Base-by-base conservation (phyloP, 495 filamentous ascomycete genomes). In the Friedmanniomyces simplex region DNA sequence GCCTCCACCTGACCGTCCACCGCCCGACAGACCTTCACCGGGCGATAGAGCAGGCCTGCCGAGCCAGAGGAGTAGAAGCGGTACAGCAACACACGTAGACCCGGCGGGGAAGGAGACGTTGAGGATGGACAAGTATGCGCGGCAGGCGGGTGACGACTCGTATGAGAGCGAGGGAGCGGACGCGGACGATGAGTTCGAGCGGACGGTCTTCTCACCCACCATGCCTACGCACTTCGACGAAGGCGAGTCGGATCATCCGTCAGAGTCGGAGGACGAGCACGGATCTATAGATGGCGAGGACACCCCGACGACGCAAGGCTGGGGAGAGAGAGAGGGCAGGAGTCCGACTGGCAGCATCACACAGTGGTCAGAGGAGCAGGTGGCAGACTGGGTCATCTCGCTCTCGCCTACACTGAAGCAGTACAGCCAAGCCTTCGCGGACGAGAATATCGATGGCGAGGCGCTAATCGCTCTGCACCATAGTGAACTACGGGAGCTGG, bases 401-500 rank as follows among this genome's bases (percentile, higher is more conserved):
- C 57, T 63, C 8, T 65, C 54, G 39, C 58, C 60, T 13, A 54
- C 58, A 39, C 41, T 63, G 60, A 55, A 65, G 52, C 56, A 58
- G 43, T 68, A 32, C 47, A 56, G 59, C 53, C 59, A 58, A 50
- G 45, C 59, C 11, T 39, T 59, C 28, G 57, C 65, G 95, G 93
- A 95, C 61, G 95, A 98, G 66, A 89, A 86, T 54, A 91, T 98
- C 65, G 85, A 91, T 41, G 93, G 93, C 49, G 89, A 96, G 68
- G 91, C 88, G 42, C 75, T 98, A 51, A 79, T 97, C 60, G 88
- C 87, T 32, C 73, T 98, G 52, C 84, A 85, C 60, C 93, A 97
- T 70, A 88, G 93, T 46, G 91, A 96, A 65, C 73, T 98, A 67
- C 95, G 90, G 71, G 86, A 95, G 67, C 91, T 98, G 82, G 89